Evolutionary conservation across 73 alveolate species (phyloP), one percentile per base, ranked within the genome.

Genomic region (Diophrys appendiculata): DNA sequence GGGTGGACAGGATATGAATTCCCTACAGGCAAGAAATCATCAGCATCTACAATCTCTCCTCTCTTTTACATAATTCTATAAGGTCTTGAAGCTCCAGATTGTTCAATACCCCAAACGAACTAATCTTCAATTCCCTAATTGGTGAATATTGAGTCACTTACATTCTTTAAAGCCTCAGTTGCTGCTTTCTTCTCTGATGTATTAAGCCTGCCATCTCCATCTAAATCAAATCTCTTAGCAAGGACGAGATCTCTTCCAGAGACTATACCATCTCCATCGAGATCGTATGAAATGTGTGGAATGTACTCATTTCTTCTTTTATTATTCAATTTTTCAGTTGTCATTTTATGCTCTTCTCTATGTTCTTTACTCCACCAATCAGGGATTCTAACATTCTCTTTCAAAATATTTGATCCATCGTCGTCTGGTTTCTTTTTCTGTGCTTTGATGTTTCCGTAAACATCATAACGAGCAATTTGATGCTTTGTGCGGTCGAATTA

Each of bases 1-100:
- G 98, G 98, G 76, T 88, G 96, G 14, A 64, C 86, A 22, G 98
- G 98, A 87, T 93, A 93, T 11, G 98, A 87, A 18, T 88, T 92
- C 73, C 83, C 76, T 33, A 93, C 81, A 33, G 86, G 92, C 28
- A 67, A 52, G 75, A 91, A 93, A 76, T 93, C 95, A 65, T 93
- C 98, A 0, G 95, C 97, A 53, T 93, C 96, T 0, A 92, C 83
- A 26, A 93, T 88, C 67, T 88, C 64, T 29, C 99, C 99, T 83
- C 97, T 87, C 76, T 92, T 92, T 81, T 95, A 94, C 52, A 90
- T 69, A 54, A 95, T 77, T 80, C 99, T 78, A 76, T 87, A 89
- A 76, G 91, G 90, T 18, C 90, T 74, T 18, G 72, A 79, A 23
- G 96, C 95, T 1, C 99, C 99, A 72, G 87, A 69, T 54, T 86